These are phyloP conservation scores for Penicillium brasilianum DNA, from an alignment of 2,329 filamentous ascomycete species.

Conservation along the genomic window DNA sequence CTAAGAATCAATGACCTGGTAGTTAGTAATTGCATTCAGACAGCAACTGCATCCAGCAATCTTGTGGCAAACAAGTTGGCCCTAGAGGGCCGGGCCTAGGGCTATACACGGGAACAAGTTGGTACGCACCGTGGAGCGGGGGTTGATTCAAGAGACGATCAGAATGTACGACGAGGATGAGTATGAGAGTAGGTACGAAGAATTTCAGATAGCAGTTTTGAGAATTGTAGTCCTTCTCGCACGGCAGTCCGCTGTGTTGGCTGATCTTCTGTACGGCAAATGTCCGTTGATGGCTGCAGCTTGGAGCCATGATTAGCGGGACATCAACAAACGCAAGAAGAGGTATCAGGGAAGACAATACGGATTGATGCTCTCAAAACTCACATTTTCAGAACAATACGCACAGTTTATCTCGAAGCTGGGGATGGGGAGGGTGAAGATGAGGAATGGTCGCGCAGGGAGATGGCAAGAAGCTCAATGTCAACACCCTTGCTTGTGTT, in stretches of 20 bases:
- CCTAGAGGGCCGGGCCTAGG: neutral
- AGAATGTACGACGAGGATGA: neutral
- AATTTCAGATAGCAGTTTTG: neutral
- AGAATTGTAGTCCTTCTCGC: neutral
- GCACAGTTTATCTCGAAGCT: conserved; percentile 1
- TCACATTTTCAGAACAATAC: conserved; percentile 3
- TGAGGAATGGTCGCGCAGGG: neutral
- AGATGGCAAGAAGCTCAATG: conserved; percentile 5
- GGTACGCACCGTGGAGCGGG: neutral
- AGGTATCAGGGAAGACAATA: conserved; percentile 5
- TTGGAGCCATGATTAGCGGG: conserved; percentile 6
- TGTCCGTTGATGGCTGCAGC: conserved; percentile 5
- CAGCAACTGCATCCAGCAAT: too few species aligned
- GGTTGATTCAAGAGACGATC: neutral
- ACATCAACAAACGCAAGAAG: conserved; percentile 21
- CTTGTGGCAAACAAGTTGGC: neutral
- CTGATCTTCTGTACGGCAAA: neutral
- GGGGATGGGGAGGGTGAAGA: neutral
- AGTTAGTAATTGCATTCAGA: neutral
- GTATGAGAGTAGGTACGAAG: too few species aligned
- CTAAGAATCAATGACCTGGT: neutral
- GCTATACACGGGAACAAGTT: neutral
- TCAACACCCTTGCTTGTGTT: conserved; percentile 36
- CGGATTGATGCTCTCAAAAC: conserved; percentile 3
- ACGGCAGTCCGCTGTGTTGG: neutral